Evolutionary conservation across 495 filamentous ascomycete species (phyloP).

Genomic region (Xylaria flabelliformis): DNA sequence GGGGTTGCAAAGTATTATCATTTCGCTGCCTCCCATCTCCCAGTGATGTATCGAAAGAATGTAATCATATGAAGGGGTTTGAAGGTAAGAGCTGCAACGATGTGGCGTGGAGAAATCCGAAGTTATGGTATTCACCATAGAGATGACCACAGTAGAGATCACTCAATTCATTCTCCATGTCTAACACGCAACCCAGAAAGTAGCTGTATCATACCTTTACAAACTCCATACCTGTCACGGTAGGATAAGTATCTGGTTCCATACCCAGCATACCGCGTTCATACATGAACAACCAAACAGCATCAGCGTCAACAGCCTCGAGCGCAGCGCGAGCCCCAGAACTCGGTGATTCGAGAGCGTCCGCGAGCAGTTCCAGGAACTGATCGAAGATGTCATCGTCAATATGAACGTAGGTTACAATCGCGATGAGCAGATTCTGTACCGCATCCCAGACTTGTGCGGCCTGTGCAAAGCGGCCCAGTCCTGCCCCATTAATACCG

Average conservation of each 20-base stretch:
- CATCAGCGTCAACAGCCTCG: slow-evolving; percentile 68
- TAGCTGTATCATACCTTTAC: slow-evolving; percentile 15
- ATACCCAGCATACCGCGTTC: slow-evolving; percentile 41
- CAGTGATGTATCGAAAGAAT: not conserved
- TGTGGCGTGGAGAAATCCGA: not conserved
- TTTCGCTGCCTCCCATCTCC: no score
- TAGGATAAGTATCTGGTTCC: not conserved
- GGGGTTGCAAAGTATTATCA: not conserved
- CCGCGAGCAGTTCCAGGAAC: slow-evolving; percentile 64
- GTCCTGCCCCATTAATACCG: slow-evolving; percentile 34
- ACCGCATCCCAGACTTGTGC: slow-evolving; percentile 66
- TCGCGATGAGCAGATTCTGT: slow-evolving; percentile 56
- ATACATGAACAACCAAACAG: slow-evolving; percentile 70
- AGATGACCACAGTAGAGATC: not conserved
- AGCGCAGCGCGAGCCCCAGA: slow-evolving; percentile 60
- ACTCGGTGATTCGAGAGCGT: slow-evolving; percentile 53
- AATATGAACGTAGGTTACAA: slow-evolving; percentile 64
- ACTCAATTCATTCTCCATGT: not conserved
- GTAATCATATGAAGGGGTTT: not conserved
- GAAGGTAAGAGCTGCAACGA: not conserved
- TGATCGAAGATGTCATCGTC: slow-evolving; percentile 72
- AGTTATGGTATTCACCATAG: not conserved
- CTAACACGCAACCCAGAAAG: not conserved
- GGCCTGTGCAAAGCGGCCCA: slow-evolving; percentile 61
- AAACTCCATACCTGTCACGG: slow-evolving; percentile 11